A percentile compares a stretch with the other conserved stretches of the same genome.
Conservation (phyloP, 495 filamentous ascomycete genomes). For the Tetracladium setigerum region DNA sequence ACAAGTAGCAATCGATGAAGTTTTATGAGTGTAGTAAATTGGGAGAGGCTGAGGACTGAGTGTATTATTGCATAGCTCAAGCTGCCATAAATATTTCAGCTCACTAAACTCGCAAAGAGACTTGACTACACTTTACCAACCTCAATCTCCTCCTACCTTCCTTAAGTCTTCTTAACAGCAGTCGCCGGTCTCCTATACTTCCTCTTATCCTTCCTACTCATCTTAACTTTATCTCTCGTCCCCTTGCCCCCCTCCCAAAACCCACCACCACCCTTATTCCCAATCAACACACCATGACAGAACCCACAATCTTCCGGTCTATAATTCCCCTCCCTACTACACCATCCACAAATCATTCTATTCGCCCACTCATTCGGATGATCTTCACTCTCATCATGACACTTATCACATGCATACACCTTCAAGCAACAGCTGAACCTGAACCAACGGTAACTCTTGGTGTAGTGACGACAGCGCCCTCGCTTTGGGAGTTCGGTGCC, state of each 20-base stretch:
- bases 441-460: slow-evolving; percentile 81
- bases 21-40: too few species aligned
- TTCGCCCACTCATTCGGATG: slow-evolving; percentile 81
- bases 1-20: too few species aligned
- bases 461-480: slow-evolving; percentile 74
- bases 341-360: slow-evolving; percentile 82
- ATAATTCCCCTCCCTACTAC: slow-evolving; percentile 79
- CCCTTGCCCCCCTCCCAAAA: slow-evolving; percentile 94
- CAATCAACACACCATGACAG: slow-evolving; percentile 67
- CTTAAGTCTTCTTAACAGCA: background rate
- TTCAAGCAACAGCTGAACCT: slow-evolving; percentile 51
- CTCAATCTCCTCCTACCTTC: too few species aligned
- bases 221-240: slow-evolving; percentile 58
- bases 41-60: too few species aligned
- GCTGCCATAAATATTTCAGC: too few species aligned
- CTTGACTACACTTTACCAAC: too few species aligned
- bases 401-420: slow-evolving; percentile 75
- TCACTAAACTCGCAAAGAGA: too few species aligned
- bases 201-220: slow-evolving; percentile 69
- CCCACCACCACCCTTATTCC: slow-evolving; percentile 46
- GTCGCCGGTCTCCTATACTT: slow-evolving; percentile 53
- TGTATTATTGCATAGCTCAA: too few species aligned
- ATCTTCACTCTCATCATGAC: slow-evolving; percentile 66
- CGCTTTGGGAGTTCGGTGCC: slow-evolving; percentile 71
- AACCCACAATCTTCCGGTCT: slow-evolving; percentile 70